A percentile compares a stretch with the other conserved stretches of the same genome.
These are phyloP conservation scores for Beauveria rudraprayagi DNA, from an alignment of 2,329 filamentous ascomycete genomes.

Conservation along the genomic window DNA sequence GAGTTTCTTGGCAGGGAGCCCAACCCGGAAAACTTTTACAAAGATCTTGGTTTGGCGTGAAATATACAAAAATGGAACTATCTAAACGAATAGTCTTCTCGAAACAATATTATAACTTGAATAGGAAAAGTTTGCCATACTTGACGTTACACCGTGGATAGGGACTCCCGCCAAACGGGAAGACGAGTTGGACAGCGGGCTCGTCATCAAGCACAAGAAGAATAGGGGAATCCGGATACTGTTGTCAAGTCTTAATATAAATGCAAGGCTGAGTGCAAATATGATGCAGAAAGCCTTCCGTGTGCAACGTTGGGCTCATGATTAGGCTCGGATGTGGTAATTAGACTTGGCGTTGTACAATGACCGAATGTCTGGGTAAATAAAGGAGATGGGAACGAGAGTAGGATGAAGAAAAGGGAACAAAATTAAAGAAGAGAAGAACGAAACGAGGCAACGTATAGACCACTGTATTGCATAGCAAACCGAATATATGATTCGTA, in stretches of 20 bases:
- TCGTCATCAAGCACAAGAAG: too few relatives aligned
- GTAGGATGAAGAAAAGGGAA: background rate
- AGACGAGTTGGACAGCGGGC: too few relatives aligned
- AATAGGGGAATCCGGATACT: too few relatives aligned
- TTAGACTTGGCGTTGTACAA: too few relatives aligned
- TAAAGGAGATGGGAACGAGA: too few relatives aligned
- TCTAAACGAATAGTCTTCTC: background rate
- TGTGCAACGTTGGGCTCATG: too few relatives aligned
- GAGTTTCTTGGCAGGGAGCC: constrained; percentile 72
- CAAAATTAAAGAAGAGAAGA: background rate
- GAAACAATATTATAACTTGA: background rate
- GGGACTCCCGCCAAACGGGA: background rate
- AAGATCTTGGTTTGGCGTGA: constrained; percentile 53
- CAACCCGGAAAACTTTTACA: constrained; percentile 71
- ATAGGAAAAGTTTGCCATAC: background rate
- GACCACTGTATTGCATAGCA: background rate
- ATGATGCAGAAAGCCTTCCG: too few relatives aligned
- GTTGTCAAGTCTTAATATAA: too few relatives aligned
- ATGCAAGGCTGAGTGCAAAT: too few relatives aligned
- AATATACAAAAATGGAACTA: background rate
- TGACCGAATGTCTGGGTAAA: too few relatives aligned
- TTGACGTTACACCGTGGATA: background rate
- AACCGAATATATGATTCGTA: background rate
- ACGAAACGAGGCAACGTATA: background rate
- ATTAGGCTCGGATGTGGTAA: too few relatives aligned